A percentile compares a stretch with the other conserved stretches of the same genome.
Conservation (phyloP, 257 asterid genomes). For the Cinchona pubescens region DNA sequence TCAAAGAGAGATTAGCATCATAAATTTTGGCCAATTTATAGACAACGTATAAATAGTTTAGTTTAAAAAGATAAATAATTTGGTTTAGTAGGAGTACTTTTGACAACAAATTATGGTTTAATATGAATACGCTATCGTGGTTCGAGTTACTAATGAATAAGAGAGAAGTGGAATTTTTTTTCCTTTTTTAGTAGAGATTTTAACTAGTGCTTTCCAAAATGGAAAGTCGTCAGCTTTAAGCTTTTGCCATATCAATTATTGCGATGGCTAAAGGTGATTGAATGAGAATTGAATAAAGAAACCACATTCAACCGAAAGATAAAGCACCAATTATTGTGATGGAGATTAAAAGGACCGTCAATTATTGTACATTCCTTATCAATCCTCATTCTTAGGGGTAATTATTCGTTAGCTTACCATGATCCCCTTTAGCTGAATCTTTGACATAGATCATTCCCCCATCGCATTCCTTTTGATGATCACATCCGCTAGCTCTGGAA, state of each 20-base stretch:
- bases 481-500: constrained; percentile 42
- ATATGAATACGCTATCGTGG: no score
- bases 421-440: constrained; percentile 39
- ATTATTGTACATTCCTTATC: background rate
- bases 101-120: no score
- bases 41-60: no score
- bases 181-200: no score
- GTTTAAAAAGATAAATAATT: no score
- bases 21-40: background rate
- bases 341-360: background rate
- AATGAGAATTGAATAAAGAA: background rate
- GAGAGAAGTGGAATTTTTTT: no score
- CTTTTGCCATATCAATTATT: background rate
- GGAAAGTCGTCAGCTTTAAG: background rate
- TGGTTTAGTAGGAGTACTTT: no score
- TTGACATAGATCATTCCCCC: constrained; percentile 10
- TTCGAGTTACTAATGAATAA: no score
- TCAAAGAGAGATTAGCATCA: background rate
- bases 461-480: constrained; percentile 27
- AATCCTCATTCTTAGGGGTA: background rate
- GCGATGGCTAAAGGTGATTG: background rate
- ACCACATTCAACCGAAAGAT: background rate
- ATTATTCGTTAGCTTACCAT: constrained; percentile 26
- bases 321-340: background rate
- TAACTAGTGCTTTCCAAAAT: background rate